Base-by-base conservation (phyloP, 2,329 filamentous ascomycete species). In the Fusarium sp. region DNA sequence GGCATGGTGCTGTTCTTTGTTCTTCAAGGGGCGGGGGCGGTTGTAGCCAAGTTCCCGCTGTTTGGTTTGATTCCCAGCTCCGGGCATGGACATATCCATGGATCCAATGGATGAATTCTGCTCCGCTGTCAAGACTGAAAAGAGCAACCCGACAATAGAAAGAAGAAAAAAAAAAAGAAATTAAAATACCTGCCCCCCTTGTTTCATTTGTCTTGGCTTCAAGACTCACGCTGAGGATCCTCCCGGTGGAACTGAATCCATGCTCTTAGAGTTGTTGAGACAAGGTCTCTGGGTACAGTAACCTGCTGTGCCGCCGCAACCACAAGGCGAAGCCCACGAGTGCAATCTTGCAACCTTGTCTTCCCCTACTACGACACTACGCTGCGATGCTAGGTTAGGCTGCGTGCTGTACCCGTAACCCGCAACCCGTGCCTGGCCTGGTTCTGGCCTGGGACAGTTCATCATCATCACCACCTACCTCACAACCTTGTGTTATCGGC, bases 281-380 rank as follows among this genome's bases (percentile, higher is more conserved):
- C 69, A 60, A 31, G 69, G 69, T n/a, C 55, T 52, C 48, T 38
- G 69, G 69, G 70, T 72, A 72, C 69, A 14, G 70, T 72, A 72
- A 58, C 70, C 70, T 69, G 56, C 69, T 72, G 70, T 69, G 70
- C 70, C 70, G 51, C 69, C 39, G 57, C 38, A 31, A 56, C 27
- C 60, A 57, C 66, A 55, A 46, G 39, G 35, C 46, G 42, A 60
- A 55, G 61, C 55, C 58, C 45, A 52, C 29, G 39, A 56, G 27
- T 59, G 66, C 51, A 71, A 73, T 72, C 52, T 68, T 54, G 71
- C 19, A 49, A 48, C 31, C 55, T 27, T 46, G 51, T 38, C 37
- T 38, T 59, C 39, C 59, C 48, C 49, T 33, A n/a, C 31, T 23
- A 27, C 51, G 33, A 27, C 35, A 29, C 27, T 27, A 39, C 49